These are phyloP conservation scores for Phytophthora constricta DNA, from an alignment of 352 stramenopile species.

Conservation along the genomic window DNA sequence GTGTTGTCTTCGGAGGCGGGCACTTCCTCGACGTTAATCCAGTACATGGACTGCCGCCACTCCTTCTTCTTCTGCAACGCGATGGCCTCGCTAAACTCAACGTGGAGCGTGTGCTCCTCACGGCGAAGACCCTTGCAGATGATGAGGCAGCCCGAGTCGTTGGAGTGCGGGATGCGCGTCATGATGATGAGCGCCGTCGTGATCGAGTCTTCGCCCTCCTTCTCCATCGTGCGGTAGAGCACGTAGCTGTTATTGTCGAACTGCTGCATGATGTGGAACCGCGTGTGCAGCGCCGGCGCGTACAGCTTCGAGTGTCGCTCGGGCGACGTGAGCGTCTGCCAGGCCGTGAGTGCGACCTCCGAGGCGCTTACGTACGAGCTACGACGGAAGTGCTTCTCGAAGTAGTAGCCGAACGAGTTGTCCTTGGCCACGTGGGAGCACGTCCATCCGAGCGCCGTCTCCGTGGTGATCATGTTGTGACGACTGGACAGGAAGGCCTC, in stretches of 20 bases:
- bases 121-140: conserved; percentile 63
- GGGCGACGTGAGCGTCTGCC: conserved; percentile 54
- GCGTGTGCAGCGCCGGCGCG: conserved; percentile 54
- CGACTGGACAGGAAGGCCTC: conserved; percentile 48
- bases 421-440: conserved; percentile 57
- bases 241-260: conserved; percentile 63
- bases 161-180: conserved; percentile 51
- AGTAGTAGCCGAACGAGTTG: conserved; percentile 62
- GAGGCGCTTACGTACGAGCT: conserved; percentile 28
- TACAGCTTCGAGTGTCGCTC: conserved; percentile 58
- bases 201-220: conserved; percentile 64
- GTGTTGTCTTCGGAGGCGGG: conserved; percentile 22
- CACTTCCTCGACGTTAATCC: conserved; percentile 55
- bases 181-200: conserved; percentile 64
- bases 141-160: conserved; percentile 48
- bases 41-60: conserved; percentile 67
- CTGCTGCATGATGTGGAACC: conserved; percentile 64
- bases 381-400: conserved; percentile 51
- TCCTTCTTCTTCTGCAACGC: conserved; percentile 60
- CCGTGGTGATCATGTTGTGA: conserved; percentile 53
- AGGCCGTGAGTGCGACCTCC: conserved; percentile 42
- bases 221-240: conserved; percentile 64
- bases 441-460: conserved; percentile 59
- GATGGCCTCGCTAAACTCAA: conserved; percentile 53
- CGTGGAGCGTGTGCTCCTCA: conserved; percentile 53